Base-by-base conservation (phyloP, 2,329 filamentous ascomycete genomes). In the Pseudogymnoascus sp. region DNA sequence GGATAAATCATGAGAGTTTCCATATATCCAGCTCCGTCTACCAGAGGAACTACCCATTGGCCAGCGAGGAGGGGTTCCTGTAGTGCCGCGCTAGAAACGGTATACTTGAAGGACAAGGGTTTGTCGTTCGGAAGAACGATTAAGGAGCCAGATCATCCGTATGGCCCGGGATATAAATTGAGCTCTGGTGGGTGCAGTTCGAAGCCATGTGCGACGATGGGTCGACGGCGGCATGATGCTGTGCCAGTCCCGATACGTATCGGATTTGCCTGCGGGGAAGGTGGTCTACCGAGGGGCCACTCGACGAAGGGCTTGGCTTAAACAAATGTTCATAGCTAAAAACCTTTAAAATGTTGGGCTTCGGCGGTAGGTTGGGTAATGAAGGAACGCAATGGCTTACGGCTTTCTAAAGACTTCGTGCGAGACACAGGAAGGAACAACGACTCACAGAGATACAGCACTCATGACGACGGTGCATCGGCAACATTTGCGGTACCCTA, bases 231-330 rank as follows among this genome's bases (percentile, higher is more conserved):
- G 26, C 29, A 55, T 19, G n/a, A 8, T 33, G n/a, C 8, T 33
- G 29, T 55, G 49, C 49, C 49, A 55, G n/a, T 55, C 49, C 49
- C 29, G 14, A 33, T 55, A 33, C 49, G 10, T 55, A 21, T 55
- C n/a, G n/a, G 26, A 55, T 55, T 31, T 55, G 49, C 49, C 16
- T 55, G 49, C 49, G 26, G 49, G 49, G 29, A 55, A 55, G 49
- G 26, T 7, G 8, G n/a, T 19, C 19, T 33, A 33, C 8, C 2
- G 6, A 31, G 10, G 29, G 29, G n/a, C 29, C 45, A 33, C 45
- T 33, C 29, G n/a, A 33, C 49, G 29, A 55, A 33, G 16, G 49
- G 49, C 43, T 49, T 33, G 26, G 26, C 26, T 33, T 33, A 4
- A 55, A 55, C 8, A 33, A 55, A 55, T 33, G 7, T 55, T 33